Evolutionary conservation across 768 basidiomycete species (phyloP).

Genomic region (Termitomyces sp.): DNA sequence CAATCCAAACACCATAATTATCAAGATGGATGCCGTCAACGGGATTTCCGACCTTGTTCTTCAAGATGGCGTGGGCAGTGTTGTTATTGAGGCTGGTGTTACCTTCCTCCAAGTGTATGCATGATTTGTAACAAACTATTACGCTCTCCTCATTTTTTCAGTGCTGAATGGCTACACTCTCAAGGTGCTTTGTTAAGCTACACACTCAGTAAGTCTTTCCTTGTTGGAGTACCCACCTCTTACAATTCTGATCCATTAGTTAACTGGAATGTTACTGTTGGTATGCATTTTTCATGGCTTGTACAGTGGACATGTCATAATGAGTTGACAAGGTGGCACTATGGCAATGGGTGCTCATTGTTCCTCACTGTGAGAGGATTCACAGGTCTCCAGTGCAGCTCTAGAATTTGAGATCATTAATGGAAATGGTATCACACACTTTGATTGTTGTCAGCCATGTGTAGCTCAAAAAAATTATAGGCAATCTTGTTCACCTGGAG

Average conservation of each 20-base stretch:
- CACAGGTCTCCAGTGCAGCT: slow-evolving; percentile 29
- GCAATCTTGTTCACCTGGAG: slow-evolving; percentile 27
- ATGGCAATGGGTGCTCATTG: slow-evolving; percentile 34
- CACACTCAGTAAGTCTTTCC: slow-evolving; percentile 19
- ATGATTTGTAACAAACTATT: not conserved
- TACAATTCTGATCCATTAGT: slow-evolving; percentile 13
- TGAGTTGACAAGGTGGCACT: slow-evolving; percentile 22
- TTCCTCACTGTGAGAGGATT: slow-evolving; percentile 31
- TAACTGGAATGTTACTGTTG: slow-evolving; percentile 34
- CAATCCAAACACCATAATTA: slow-evolving; percentile 27
- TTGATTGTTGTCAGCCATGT: not conserved
- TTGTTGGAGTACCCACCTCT: not conserved
- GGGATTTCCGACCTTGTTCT: slow-evolving; percentile 25
- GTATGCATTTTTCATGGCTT: slow-evolving; percentile 7
- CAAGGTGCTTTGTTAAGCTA: slow-evolving; percentile 26
- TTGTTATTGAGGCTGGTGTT: slow-evolving; percentile 29
- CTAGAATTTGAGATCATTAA: slow-evolving; percentile 30
- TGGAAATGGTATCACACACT: slow-evolving; percentile 20
- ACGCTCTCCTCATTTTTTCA: slow-evolving; percentile 1
- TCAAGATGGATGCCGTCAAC: slow-evolving; percentile 29
- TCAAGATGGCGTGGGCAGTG: slow-evolving; percentile 20
- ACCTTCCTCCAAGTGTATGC: slow-evolving; percentile 30
- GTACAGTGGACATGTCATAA: not conserved
- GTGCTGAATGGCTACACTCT: slow-evolving; percentile 29
- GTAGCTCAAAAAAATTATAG: slow-evolving; percentile 10